Percentiles rank a stretch among this genome's conserved stretches.
These are phyloP conservation scores for Fonsecaea nubica DNA, from an alignment of 2,329 filamentous ascomycete species.

Conservation along the genomic window DNA sequence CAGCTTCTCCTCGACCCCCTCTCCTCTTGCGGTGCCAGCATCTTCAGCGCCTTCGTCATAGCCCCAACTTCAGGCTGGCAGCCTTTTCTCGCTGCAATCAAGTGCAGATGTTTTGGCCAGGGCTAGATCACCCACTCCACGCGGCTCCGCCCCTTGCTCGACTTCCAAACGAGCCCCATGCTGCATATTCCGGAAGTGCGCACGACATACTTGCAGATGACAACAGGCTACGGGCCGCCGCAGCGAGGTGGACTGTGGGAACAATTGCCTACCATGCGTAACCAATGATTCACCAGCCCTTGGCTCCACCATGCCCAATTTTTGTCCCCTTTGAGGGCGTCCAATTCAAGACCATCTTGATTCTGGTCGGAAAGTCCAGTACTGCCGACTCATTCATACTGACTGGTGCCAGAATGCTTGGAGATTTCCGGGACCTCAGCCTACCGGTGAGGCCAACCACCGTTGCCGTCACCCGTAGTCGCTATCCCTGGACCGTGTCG, in stretches of 20 bases:
- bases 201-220: slow-evolving; percentile 37
- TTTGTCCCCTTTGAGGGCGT: not conserved
- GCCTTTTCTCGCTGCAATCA: slow-evolving; percentile 8
- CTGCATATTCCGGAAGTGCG: slow-evolving; percentile 24
- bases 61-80: not conserved
- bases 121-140: slow-evolving; percentile 9
- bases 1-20: not conserved
- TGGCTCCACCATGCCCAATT: slow-evolving; percentile 15
- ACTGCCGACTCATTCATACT: not conserved
- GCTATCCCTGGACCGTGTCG: slow-evolving; percentile 6
- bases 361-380: slow-evolving; percentile 18
- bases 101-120: slow-evolving; percentile 15
- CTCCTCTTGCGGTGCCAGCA: not conserved
- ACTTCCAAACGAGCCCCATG: slow-evolving; percentile 21
- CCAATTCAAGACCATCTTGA: slow-evolving; percentile 1
- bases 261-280: slow-evolving; percentile 3
- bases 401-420: slow-evolving; percentile 16
- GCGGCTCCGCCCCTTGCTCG: slow-evolving; percentile 30
- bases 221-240: slow-evolving; percentile 32
- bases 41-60: not conserved
- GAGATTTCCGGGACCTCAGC: slow-evolving; percentile 15
- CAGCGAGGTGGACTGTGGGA: slow-evolving; percentile 17
- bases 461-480: not conserved
- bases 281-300: not conserved
- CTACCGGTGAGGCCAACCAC: slow-evolving; percentile 1